A percentile compares a stretch with the other conserved stretches of the same genome.
Evolutionary conservation across 2,329 filamentous ascomycete genomes (phyloP).

Genomic region (Didymella sp.): DNA sequence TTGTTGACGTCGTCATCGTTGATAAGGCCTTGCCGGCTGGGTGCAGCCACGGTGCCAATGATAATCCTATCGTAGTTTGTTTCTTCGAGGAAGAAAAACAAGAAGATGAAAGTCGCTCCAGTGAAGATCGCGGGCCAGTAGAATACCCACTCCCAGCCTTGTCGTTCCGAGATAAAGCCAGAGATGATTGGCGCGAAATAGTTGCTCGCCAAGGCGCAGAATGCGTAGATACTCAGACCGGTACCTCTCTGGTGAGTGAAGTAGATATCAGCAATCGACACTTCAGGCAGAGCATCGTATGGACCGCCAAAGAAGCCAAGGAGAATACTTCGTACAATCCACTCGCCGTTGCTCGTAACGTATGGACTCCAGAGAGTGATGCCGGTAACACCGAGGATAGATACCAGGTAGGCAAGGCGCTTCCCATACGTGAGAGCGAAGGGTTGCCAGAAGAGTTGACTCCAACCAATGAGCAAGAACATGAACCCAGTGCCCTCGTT

Average conservation of each 20-base stretch:
- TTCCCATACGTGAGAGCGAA: constrained; percentile 62
- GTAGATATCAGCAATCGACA: constrained; percentile 54
- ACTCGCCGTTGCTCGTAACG: constrained; percentile 54
- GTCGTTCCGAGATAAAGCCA: constrained; percentile 47
- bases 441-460: constrained; percentile 61
- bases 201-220: constrained; percentile 44
- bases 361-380: constrained; percentile 55
- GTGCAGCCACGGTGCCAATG: constrained; percentile 15
- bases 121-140: constrained; percentile 64
- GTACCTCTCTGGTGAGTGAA: constrained; percentile 46
- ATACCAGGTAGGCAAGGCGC: constrained; percentile 57
- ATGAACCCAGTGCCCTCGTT: constrained; percentile 61
- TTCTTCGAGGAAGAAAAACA: constrained; percentile 68
- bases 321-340: constrained; percentile 57
- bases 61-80: constrained; percentile 60
- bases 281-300: constrained; percentile 58
- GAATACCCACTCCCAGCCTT: constrained; percentile 48
- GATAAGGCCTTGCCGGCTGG: not conserved
- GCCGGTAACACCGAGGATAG: constrained; percentile 50
- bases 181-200: constrained; percentile 48
- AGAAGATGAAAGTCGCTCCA: constrained; percentile 57
- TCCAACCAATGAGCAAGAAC: constrained; percentile 62
- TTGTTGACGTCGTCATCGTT: constrained; percentile 2
- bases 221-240: constrained; percentile 44
- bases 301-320: constrained; percentile 58